phyloP scores from a whole-genome alignment of 257 asterid genomes.

The Lavandula angustifolia region DNA sequence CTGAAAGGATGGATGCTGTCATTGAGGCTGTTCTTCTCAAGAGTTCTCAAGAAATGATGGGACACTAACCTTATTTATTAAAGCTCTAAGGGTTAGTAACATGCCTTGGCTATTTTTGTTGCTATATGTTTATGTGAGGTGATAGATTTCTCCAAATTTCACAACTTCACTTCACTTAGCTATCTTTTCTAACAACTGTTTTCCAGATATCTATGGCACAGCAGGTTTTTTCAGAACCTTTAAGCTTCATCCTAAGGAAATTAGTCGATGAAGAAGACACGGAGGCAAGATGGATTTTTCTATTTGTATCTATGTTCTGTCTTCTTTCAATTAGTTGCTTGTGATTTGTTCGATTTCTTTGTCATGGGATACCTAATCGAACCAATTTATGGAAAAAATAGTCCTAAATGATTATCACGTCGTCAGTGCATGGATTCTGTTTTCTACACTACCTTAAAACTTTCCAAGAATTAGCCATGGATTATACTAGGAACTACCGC shows the following conservation, averaged over 20 bases:
- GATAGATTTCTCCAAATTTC: constrained; percentile 29
- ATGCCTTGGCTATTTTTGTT: neutral
- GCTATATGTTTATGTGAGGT: constrained; percentile 26
- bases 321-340: constrained; percentile 16
- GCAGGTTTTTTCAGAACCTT: constrained; percentile 60
- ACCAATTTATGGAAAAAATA: constrained; percentile 9
- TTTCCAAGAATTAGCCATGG: constrained; percentile 11
- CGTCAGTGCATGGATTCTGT: constrained; percentile 2
- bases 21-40: constrained; percentile 71
- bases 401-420: constrained; percentile 16
- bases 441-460: constrained; percentile 19
- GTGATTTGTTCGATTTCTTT: constrained; percentile 7
- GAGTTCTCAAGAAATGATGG: constrained; percentile 76
- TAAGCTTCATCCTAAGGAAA: constrained; percentile 44
- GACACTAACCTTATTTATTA: constrained; percentile 74
- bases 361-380: neutral
- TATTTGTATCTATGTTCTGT: neutral
- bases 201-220: constrained; percentile 75
- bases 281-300: constrained; percentile 47
- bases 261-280: constrained; percentile 42
- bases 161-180: constrained; percentile 10
- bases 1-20: constrained; percentile 81
- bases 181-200: constrained; percentile 24
- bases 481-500: constrained; percentile 14
- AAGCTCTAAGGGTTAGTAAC: constrained; percentile 74